A percentile compares a stretch with the other conserved stretches of the same genome.
Evolutionary conservation across 1,284 basidiomycete genomes (phyloP).

Genomic region (Trametes polyzona): DNA sequence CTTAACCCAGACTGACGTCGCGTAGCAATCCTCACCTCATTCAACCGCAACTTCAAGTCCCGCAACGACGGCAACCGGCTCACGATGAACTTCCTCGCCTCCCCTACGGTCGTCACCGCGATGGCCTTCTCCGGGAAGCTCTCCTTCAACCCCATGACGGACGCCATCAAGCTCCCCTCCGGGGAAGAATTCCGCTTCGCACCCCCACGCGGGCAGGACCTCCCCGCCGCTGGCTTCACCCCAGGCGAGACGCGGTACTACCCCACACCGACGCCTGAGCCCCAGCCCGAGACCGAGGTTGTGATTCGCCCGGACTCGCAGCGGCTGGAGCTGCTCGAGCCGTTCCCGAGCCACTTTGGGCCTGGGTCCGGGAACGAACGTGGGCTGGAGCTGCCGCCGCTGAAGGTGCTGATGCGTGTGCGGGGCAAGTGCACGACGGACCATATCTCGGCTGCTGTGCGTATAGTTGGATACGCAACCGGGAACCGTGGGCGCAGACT

Average conservation of each 20-base stretch:
- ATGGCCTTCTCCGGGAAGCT: constrained; percentile 96
- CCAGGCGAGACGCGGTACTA: constrained; percentile 82
- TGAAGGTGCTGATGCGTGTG: constrained; percentile 90
- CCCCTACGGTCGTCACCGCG: constrained; percentile 96
- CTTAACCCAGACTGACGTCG: background rate
- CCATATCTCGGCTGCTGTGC: constrained; percentile 91
- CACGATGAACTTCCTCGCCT: constrained; percentile 99
- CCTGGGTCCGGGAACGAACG: constrained; percentile 49
- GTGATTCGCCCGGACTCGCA: constrained; percentile 82
- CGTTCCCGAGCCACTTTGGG: constrained; percentile 84
- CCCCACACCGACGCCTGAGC: constrained; percentile 76
- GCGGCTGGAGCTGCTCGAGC: constrained; percentile 86
- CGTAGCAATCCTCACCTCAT: constrained; percentile 92
- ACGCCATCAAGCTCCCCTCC: constrained; percentile 75
- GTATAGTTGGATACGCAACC: constrained; percentile 30
- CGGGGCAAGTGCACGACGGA: constrained; percentile 99
- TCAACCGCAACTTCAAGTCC: constrained; percentile 98
- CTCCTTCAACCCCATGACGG: constrained; percentile 93
- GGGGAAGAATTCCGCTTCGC: constrained; percentile 86
- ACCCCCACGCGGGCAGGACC: constrained; percentile 83
- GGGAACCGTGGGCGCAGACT: background rate
- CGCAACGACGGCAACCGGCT: constrained; percentile 95
- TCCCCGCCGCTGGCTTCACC: constrained; percentile 86
- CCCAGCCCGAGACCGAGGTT: constrained; percentile 80
- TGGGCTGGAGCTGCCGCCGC: constrained; percentile 76